phyloP scores from a whole-genome alignment of 306 rosid species.

The Albizia julibrissin region DNA sequence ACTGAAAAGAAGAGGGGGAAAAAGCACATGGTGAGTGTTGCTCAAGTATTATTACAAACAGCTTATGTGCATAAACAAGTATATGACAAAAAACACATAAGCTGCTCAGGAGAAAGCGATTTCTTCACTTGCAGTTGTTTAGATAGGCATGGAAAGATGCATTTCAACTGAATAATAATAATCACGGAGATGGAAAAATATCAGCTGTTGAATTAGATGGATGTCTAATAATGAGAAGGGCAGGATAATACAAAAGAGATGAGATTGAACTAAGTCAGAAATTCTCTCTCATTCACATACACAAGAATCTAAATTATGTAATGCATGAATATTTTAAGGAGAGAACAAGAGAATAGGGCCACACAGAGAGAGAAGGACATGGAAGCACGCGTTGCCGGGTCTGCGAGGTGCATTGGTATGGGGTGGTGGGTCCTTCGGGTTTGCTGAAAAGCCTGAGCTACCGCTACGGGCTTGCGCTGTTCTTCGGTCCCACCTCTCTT shows the following conservation, averaged over 20 bases:
- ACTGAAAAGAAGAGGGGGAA: background rate
- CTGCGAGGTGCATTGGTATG: constrained; percentile 52
- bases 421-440: constrained; percentile 70
- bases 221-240: background rate
- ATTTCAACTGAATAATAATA: background rate
- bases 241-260: background rate
- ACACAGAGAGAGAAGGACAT: constrained; percentile 36
- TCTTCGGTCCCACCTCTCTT: constrained; percentile 42
- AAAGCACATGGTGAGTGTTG: background rate
- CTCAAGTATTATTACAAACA: background rate
- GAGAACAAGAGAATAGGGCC: background rate
- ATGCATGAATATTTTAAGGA: background rate
- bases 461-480: constrained; percentile 34
- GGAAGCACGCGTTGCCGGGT: constrained; percentile 76
- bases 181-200: background rate
- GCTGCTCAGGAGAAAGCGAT: background rate
- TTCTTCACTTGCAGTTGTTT: background rate
- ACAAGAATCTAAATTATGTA: background rate
- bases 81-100: background rate
- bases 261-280: background rate
- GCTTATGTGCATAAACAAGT: background rate
- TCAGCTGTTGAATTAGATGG: background rate
- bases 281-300: background rate
- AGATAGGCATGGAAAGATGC: background rate
- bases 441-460: constrained; percentile 48